Evolutionary conservation across 2,329 filamentous ascomycete species (phyloP).

Genomic region (Paraconiothyrium sp.): DNA sequence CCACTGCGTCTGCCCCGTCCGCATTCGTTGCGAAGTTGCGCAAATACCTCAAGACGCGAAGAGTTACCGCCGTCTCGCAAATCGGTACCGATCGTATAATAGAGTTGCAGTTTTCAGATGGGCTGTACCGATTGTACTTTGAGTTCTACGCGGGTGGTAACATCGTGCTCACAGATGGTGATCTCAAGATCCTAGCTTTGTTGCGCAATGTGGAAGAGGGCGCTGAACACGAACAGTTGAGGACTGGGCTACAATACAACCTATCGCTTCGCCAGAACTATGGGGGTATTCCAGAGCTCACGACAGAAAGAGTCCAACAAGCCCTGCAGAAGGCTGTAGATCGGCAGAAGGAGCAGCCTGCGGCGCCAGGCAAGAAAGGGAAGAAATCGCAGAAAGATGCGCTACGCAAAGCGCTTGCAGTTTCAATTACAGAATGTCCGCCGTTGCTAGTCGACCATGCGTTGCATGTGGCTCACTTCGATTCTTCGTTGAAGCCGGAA

Average conservation of each 20-base stretch:
- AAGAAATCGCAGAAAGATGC: slow-evolving; percentile 78
- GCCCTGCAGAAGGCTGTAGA: slow-evolving; percentile 74
- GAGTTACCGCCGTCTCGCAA: slow-evolving; percentile 82
- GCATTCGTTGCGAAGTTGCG: slow-evolving; percentile 85
- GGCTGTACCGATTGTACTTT: slow-evolving; percentile 83
- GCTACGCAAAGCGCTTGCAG: slow-evolving; percentile 80
- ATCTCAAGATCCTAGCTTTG: slow-evolving; percentile 82
- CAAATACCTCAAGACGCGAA: slow-evolving; percentile 86
- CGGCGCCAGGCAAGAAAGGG: slow-evolving; percentile 69
- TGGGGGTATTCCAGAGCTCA: slow-evolving; percentile 76
- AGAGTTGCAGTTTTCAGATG: slow-evolving; percentile 92
- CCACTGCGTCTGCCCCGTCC: slow-evolving; percentile 84
- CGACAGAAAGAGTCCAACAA: slow-evolving; percentile 73
- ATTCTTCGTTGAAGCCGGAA: slow-evolving; percentile 72
- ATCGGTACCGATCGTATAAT: slow-evolving; percentile 94
- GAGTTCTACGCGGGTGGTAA: slow-evolving; percentile 98
- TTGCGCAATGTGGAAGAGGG: slow-evolving; percentile 82
- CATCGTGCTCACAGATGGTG: slow-evolving; percentile 87
- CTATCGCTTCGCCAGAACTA: slow-evolving; percentile 87
- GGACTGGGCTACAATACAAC: slow-evolving; percentile 80
- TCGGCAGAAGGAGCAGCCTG: slow-evolving; percentile 62
- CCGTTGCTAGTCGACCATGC: slow-evolving; percentile 89
- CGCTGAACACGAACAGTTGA: slow-evolving; percentile 83
- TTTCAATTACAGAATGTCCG: slow-evolving; percentile 87
- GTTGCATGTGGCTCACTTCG: slow-evolving; percentile 74